These are phyloP conservation scores for Macrolepiota dolichaula DNA, from an alignment of 768 basidiomycete genomes.

Conservation along the genomic window DNA sequence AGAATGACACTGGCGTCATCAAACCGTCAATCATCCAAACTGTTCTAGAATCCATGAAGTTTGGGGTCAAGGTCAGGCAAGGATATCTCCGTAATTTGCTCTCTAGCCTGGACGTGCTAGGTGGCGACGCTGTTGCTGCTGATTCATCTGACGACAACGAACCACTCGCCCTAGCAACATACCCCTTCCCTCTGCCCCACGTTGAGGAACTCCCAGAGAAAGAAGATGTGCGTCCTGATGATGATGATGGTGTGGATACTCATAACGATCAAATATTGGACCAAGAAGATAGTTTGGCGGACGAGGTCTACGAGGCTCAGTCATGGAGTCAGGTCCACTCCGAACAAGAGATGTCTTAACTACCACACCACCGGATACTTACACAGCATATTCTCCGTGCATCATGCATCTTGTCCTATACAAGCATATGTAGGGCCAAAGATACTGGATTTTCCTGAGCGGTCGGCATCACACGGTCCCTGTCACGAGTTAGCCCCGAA, in stretches of 20 bases:
- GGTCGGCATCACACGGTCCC: neutral
- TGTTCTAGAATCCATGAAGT: conserved; percentile 44
- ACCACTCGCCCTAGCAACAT: neutral
- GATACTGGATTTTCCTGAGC: neutral
- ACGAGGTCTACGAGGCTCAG: conserved; percentile 31
- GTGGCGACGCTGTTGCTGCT: neutral
- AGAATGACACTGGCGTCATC: conserved; percentile 21
- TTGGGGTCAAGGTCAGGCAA: conserved; percentile 29
- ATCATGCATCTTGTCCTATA: too few species aligned
- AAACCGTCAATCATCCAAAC: conserved; percentile 38
- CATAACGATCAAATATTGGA: conserved; percentile 42
- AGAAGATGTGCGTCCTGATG: conserved; percentile 18
- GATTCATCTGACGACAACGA: neutral
- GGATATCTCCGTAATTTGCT: conserved; percentile 35
- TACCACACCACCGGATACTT: neutral
- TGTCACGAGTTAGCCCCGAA: neutral
- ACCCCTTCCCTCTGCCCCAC: neutral
- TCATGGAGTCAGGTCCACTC: conserved; percentile 30
- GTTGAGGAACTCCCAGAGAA: conserved; percentile 18
- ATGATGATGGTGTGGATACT: conserved; percentile 25
- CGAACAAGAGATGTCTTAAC: neutral
- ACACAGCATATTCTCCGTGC: too few species aligned
- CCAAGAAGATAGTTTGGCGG: conserved; percentile 26
- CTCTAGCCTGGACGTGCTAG: neutral
- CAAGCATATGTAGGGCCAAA: neutral